These are phyloP conservation scores for Rhypophila decipiens DNA, from an alignment of 495 filamentous ascomycete genomes.

Conservation along the genomic window DNA sequence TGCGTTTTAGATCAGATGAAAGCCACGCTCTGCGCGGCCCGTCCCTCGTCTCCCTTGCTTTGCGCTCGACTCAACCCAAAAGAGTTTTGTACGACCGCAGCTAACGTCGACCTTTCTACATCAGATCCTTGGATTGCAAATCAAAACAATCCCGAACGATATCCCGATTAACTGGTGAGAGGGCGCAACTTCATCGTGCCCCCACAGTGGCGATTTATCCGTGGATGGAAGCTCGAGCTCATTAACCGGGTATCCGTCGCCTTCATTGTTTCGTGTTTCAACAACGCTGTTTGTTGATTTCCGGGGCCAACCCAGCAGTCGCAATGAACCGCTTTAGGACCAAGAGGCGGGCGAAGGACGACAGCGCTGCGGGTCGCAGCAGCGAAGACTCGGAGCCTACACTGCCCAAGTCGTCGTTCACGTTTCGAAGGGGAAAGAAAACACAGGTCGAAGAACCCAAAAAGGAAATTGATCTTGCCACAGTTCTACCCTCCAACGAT, in stretches of 20 bases:
- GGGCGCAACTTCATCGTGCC: no score
- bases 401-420: slow-evolving; percentile 39
- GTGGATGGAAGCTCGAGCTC: not conserved
- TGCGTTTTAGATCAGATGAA: no score
- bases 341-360: slow-evolving; percentile 62
- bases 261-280: not conserved
- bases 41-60: not conserved
- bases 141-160: no score
- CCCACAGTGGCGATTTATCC: not conserved
- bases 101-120: no score
- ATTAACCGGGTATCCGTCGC: not conserved
- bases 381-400: slow-evolving; percentile 43
- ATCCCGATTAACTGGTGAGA: no score
- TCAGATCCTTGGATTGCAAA: no score
- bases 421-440: slow-evolving; percentile 54
- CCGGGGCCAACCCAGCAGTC: slow-evolving; percentile 1
- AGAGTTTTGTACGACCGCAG: no score
- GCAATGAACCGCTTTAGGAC: slow-evolving; percentile 71
- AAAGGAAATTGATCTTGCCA: slow-evolving; percentile 62
- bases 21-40: not conserved
- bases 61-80: no score
- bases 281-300: not conserved
- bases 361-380: slow-evolving; percentile 37
- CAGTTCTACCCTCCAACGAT: slow-evolving; percentile 72
- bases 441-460: slow-evolving; percentile 51